Evolutionary conservation across 805 yeast genomes (phyloP).

Genomic region (Wickerhamomyces strasburgensis): DNA sequence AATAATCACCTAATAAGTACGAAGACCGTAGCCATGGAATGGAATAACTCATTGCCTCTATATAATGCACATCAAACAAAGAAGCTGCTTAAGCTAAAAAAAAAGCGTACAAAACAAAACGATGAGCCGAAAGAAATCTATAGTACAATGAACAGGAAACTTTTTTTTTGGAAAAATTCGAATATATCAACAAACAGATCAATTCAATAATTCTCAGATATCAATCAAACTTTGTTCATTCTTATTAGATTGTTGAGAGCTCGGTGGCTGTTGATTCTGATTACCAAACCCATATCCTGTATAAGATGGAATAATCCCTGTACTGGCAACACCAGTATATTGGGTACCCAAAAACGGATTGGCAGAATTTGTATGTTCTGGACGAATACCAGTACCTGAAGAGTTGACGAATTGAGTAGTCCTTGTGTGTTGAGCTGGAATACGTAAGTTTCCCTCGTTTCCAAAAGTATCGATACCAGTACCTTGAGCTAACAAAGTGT

Average conservation of each 20-base stretch:
- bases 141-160: no score
- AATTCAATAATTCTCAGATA: slow-evolving; percentile 10
- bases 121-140: slow-evolving; percentile 1
- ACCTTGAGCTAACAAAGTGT: slow-evolving; percentile 74
- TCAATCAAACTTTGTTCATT: slow-evolving; percentile 27
- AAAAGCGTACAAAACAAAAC: neutral
- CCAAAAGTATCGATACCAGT: slow-evolving; percentile 94
- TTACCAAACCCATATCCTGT: slow-evolving; percentile 97
- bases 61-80: no score
- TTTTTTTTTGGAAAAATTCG: neutral
- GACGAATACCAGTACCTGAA: slow-evolving; percentile 69
- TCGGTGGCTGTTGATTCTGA: slow-evolving; percentile 33
- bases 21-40: no score
- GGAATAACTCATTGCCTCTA: no score
- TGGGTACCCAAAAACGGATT: slow-evolving; percentile 54
- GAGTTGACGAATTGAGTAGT: slow-evolving; percentile 80
- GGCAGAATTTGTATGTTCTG: slow-evolving; percentile 23
- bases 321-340: slow-evolving; percentile 65
- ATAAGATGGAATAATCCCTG: slow-evolving; percentile 69
- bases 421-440: slow-evolving; percentile 89
- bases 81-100: no score
- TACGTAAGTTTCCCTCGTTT: slow-evolving; percentile 74
- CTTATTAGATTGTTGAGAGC: slow-evolving; percentile 13
- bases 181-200: neutral
- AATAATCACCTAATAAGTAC: no score